Evolutionary conservation across 2,329 filamentous ascomycete genomes (phyloP), one percentile per base, ranked within the genome.

Genomic region (Seiridium cupressi): DNA sequence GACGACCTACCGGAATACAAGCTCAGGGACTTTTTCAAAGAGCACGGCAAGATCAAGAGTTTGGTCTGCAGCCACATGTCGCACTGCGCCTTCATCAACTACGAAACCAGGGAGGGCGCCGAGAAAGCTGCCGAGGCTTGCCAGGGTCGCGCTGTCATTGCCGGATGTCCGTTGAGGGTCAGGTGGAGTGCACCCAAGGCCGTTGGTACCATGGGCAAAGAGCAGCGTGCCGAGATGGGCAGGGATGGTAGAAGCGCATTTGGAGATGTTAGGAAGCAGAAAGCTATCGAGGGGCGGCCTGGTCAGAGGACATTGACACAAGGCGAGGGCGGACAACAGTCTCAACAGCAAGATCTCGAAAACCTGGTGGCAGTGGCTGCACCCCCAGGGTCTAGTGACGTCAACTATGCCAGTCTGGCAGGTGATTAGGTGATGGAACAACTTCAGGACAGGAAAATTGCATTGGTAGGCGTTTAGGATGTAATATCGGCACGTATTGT

Each of bases 51-150:
- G 70, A 89, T 99, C 62, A 91, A 95, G 69, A 97, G 93, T 34
- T 79, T 99, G 13, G 89, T 99, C 44, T 98, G 95, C 76, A 97
- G 93, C 5, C 95, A 99, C 77, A 93, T 96, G 79, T 94, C 94
- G 13, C 95, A 98, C 72, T 98, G 93, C 74, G 95, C 95, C 1
- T 99, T 98, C 72, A 82, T 99, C 77, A 99, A 99, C 77, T 99
- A 92, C 73, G 88, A 93, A 67, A 91, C 89, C 3, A 85, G 95
- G 60, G 87, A 92, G 63, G 89, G 85, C 1, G 95, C 96, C 0
- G 95, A 99, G 76, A 88, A 84, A 61, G 96, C 96, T 0, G 92
- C 95, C 0, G 86, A 87, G 40, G 86, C 91, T 26, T 94, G 92
- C 67, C 90, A 97, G 73, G 95, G 96, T 5, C 90, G 90, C 63